These are phyloP conservation scores for Rhodotorula paludigena DNA, from an alignment of 768 basidiomycete genomes.

Conservation along the genomic window DNA sequence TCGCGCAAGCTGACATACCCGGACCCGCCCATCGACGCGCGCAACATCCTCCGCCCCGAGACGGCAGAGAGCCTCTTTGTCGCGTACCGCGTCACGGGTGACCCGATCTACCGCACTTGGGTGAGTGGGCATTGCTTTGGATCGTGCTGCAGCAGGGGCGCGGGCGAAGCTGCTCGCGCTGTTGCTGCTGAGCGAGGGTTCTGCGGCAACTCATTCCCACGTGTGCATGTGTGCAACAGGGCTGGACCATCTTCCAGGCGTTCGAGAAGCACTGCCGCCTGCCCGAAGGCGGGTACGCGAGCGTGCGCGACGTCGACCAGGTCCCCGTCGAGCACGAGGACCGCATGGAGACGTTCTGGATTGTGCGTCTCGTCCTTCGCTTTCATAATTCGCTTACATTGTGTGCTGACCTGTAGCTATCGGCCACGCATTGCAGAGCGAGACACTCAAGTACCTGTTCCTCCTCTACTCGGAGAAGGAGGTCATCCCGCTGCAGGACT, in stretches of 20 bases:
- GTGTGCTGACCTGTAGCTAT: not conserved
- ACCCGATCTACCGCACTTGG: slow-evolving; percentile 68
- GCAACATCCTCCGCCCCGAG: slow-evolving; percentile 92
- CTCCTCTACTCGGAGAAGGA: slow-evolving; percentile 71
- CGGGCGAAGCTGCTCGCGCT: too few species aligned
- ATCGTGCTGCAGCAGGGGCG: too few species aligned
- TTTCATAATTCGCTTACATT: not conserved
- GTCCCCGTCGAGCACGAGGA: slow-evolving; percentile 66
- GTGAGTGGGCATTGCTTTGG: slow-evolving; percentile 23
- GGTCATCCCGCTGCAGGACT: slow-evolving; percentile 67
- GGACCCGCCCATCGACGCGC: slow-evolving; percentile 62
- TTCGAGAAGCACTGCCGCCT: slow-evolving; percentile 72
- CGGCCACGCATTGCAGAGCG: slow-evolving; percentile 66
- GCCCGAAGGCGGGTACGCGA: slow-evolving; percentile 72
- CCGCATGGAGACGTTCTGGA: slow-evolving; percentile 92
- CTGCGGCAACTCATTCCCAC: too few species aligned
- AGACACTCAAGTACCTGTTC: slow-evolving; percentile 87
- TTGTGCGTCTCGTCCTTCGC: slow-evolving; percentile 55
- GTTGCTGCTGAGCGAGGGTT: too few species aligned
- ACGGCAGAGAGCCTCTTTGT: slow-evolving; percentile 91
- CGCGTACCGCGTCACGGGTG: slow-evolving; percentile 82
- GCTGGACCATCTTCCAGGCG: slow-evolving; percentile 83
- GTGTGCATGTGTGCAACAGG: too few species aligned
- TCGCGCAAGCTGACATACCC: slow-evolving; percentile 11
- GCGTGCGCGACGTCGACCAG: slow-evolving; percentile 76